These are phyloP conservation scores for Psilocybe azurescens DNA, from an alignment of 768 basidiomycete species.

Conservation along the genomic window DNA sequence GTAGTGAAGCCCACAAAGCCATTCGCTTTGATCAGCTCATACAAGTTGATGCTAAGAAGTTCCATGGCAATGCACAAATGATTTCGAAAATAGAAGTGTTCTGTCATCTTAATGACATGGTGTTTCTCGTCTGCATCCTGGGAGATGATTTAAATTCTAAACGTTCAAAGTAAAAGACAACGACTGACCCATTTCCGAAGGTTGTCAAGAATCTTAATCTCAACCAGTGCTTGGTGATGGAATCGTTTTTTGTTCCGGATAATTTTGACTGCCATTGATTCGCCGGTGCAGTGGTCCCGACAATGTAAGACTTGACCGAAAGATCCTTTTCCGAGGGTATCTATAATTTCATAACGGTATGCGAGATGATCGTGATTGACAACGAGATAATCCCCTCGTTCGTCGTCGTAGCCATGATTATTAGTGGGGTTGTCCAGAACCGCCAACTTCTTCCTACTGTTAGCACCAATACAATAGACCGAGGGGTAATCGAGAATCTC, in stretches of 20 bases:
- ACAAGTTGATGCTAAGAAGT: constrained; percentile 96
- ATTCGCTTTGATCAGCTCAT: constrained; percentile 99
- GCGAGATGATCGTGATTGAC: constrained; percentile 92
- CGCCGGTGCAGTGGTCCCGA: constrained; percentile 92
- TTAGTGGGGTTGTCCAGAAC: constrained; percentile 73
- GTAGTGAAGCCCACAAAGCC: constrained; percentile 99
- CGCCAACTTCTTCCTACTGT: constrained; percentile 85
- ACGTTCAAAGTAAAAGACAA: not conserved
- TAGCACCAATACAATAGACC: constrained; percentile 82
- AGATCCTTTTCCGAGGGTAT: constrained; percentile 95
- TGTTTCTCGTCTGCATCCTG: constrained; percentile 98
- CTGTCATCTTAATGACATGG: constrained; percentile 97
- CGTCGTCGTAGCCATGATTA: constrained; percentile 97
- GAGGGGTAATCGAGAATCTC: constrained; percentile 89
- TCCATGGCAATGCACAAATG: constrained; percentile 99
- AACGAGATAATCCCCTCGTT: constrained; percentile 95
- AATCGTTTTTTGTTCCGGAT: constrained; percentile 99
- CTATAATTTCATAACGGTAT: constrained; percentile 95
- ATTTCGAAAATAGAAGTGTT: constrained; percentile 97
- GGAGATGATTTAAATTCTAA: constrained; percentile 3
- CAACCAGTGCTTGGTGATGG: constrained; percentile 98
- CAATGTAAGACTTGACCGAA: constrained; percentile 98
- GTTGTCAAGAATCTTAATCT: constrained; percentile 98
- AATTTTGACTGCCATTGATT: constrained; percentile 98
- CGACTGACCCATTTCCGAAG: constrained; percentile 88